Percentiles rank a stretch among this genome's conserved stretches.
Evolutionary conservation across 1,139 yeast genomes (phyloP).

Genomic region (Ogataea hybrid): DNA sequence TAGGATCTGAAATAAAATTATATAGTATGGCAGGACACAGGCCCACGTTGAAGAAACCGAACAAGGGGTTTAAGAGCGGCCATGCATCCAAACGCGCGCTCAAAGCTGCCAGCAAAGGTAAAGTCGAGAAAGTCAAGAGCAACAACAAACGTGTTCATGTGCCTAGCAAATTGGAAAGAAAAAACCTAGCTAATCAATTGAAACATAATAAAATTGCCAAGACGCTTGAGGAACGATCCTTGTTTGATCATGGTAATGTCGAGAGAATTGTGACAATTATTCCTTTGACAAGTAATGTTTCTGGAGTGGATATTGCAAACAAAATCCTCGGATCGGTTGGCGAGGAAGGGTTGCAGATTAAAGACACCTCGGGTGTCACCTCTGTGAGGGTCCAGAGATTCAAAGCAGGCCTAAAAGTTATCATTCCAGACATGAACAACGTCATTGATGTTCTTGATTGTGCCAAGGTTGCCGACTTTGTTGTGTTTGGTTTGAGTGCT

Average conservation of each 20-base stretch:
- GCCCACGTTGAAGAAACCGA: no score
- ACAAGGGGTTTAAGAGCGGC: no score
- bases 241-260: slow-evolving; percentile 69
- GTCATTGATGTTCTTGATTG: no score
- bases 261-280: slow-evolving; percentile 81
- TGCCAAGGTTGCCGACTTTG: no score
- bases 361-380: slow-evolving; percentile 46
- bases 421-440: no score
- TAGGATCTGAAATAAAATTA: no score
- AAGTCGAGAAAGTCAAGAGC: slow-evolving; percentile 64
- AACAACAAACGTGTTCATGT: slow-evolving; percentile 43
- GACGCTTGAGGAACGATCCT: slow-evolving; percentile 45
- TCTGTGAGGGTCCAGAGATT: slow-evolving; percentile 58
- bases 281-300: slow-evolving; percentile 72
- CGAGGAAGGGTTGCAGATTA: slow-evolving; percentile 32
- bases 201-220: slow-evolving; percentile 66
- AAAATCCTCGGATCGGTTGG: slow-evolving; percentile 42
- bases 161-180: slow-evolving; percentile 68
- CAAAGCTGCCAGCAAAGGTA: slow-evolving; percentile 72
- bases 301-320: slow-evolving; percentile 55
- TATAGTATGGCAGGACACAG: no score
- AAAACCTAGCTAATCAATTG: slow-evolving; percentile 75
- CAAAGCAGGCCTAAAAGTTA: slow-evolving; percentile 70
- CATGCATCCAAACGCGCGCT: no score
- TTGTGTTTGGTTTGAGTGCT: no score